These are phyloP conservation scores for Phyllachora maydis DNA, from an alignment of 2,329 filamentous ascomycete genomes.

Conservation along the genomic window DNA sequence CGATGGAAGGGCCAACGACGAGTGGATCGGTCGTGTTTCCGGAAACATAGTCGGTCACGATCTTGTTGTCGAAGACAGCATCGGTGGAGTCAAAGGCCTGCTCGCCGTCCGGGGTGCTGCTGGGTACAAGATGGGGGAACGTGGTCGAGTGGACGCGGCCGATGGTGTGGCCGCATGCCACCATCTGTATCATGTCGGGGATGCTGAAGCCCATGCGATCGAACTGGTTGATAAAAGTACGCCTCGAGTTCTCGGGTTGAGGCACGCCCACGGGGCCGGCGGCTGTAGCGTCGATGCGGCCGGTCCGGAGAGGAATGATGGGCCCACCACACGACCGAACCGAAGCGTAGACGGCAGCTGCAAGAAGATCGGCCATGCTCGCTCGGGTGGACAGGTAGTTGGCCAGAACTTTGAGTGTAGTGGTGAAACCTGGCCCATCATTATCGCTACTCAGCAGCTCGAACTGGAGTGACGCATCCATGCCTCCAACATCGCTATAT, in stretches of 20 bases:
- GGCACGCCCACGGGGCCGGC: conserved; percentile 29
- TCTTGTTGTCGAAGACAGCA: conserved; percentile 30
- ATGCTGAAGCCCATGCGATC: conserved; percentile 32
- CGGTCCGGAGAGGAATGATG: conserved; percentile 26
- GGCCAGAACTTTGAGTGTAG: conserved; percentile 30
- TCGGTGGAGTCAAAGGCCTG: conserved; percentile 23
- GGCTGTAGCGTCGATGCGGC: conserved; percentile 29
- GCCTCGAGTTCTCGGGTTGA: conserved; percentile 30
- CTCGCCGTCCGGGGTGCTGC: conserved; percentile 19
- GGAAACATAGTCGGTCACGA: conserved; percentile 34
- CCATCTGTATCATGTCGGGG: conserved; percentile 37
- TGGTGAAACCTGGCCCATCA: conserved; percentile 29
- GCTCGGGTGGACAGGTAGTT: conserved; percentile 28
- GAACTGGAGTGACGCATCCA: conserved; percentile 39
- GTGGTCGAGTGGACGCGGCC: conserved; percentile 34
- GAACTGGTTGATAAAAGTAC: conserved; percentile 32
- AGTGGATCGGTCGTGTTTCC: conserved; percentile 32
- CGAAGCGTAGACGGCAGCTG: conserved; percentile 33
- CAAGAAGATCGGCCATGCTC: conserved; percentile 34
- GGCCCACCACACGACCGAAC: conserved; percentile 38
- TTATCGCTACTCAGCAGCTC: conserved; percentile 35
- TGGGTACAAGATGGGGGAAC: conserved; percentile 29
- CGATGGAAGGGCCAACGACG: conserved; percentile 26
- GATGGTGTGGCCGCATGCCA: conserved; percentile 39
- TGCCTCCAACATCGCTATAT: conserved; percentile 24